phyloP scores from a whole-genome alignment of 495 filamentous ascomycete genomes.

The Lindgomyces ingoldianus region DNA sequence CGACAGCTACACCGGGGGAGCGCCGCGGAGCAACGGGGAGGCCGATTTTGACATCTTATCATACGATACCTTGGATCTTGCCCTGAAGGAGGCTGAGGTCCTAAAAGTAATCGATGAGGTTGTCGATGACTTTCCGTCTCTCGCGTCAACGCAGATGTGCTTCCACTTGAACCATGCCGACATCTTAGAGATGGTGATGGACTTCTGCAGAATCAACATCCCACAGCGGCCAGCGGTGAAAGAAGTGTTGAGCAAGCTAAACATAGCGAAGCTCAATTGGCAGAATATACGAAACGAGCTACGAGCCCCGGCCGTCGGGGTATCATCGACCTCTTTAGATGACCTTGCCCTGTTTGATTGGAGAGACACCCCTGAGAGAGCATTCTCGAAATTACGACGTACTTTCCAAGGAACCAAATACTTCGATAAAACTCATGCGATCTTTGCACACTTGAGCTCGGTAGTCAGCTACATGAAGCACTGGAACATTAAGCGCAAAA shows the following conservation, averaged over 20 bases:
- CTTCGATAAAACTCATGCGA: constrained; percentile 65
- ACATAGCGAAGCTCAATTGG: constrained; percentile 80
- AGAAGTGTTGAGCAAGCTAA: constrained; percentile 83
- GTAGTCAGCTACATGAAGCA: constrained; percentile 73
- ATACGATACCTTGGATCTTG: constrained; percentile 73
- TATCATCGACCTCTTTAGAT: constrained; percentile 87
- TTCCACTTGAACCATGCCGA: constrained; percentile 91
- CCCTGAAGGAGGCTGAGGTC: constrained; percentile 89
- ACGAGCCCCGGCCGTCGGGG: constrained; percentile 72
- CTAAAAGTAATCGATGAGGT: constrained; percentile 95
- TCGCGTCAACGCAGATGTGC: constrained; percentile 72
- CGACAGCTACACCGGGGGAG: constrained; percentile 70
- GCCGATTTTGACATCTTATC: constrained; percentile 95
- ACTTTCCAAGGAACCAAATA: constrained; percentile 73
- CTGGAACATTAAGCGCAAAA: constrained; percentile 71
- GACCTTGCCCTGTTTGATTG: constrained; percentile 91
- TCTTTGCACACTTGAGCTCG: constrained; percentile 75
- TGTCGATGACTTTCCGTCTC: constrained; percentile 74
- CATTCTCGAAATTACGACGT: constrained; percentile 66
- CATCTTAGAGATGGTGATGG: constrained; percentile 79
- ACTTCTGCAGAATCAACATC: constrained; percentile 76
- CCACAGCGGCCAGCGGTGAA: constrained; percentile 70
- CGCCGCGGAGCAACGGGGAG: constrained; percentile 81
- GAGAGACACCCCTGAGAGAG: constrained; percentile 72
- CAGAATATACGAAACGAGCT: constrained; percentile 83